These are phyloP conservation scores for Danielia oregonensis DNA, from an alignment of 805 yeast species.

Conservation along the genomic window DNA sequence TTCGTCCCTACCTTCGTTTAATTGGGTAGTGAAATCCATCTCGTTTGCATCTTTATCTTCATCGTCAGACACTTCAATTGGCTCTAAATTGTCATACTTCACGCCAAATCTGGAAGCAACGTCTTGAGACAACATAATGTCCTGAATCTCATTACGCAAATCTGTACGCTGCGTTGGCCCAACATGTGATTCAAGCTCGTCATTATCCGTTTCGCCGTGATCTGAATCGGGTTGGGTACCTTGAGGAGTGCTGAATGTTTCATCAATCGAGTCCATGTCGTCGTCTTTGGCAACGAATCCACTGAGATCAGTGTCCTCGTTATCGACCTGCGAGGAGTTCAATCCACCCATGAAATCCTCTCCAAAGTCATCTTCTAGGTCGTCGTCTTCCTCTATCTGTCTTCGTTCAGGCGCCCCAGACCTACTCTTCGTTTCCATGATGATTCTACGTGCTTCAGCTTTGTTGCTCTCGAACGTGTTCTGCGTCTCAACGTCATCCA, in stretches of 20 bases:
- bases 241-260: slow-evolving; percentile 10
- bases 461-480: slow-evolving; percentile 9
- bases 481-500: not conserved
- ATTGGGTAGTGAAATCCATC: slow-evolving; percentile 32
- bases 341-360: slow-evolving; percentile 16
- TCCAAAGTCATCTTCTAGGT: slow-evolving; percentile 16
- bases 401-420: not conserved
- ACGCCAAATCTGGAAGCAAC: slow-evolving; percentile 30
- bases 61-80: slow-evolving; percentile 21
- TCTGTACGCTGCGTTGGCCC: slow-evolving; percentile 4
- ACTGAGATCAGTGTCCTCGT: slow-evolving; percentile 15
- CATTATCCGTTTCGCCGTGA: slow-evolving; percentile 2
- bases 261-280: slow-evolving; percentile 14
- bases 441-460: slow-evolving; percentile 18
- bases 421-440: slow-evolving; percentile 7
- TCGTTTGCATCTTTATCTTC: slow-evolving; percentile 24
- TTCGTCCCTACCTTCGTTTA: slow-evolving; percentile 39
- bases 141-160: slow-evolving; percentile 18
- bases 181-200: slow-evolving; percentile 4
- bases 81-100: slow-evolving; percentile 14
- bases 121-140: slow-evolving; percentile 30
- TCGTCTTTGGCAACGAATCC: slow-evolving; percentile 16
- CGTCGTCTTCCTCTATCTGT: slow-evolving; percentile 7
- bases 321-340: slow-evolving; percentile 13
- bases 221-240: slow-evolving; percentile 14